These are phyloP conservation scores for Aegilops umbellulata DNA, from an alignment of 176 grass and related monocot genomes.

Conservation along the genomic window DNA sequence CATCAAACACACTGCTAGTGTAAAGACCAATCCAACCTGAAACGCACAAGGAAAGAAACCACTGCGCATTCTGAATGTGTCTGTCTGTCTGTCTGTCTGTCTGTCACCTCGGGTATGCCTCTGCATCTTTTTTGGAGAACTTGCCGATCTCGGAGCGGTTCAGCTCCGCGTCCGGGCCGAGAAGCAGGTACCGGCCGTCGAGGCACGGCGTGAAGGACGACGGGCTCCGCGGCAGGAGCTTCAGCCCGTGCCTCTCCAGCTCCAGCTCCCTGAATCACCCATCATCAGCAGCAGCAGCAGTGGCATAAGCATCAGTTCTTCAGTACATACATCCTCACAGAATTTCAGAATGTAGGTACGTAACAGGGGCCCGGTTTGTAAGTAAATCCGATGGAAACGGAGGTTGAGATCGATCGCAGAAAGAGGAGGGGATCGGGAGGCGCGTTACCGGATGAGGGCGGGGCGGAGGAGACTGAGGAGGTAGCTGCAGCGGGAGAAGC, in stretches of 20 bases:
- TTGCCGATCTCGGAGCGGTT: conserved; percentile 84
- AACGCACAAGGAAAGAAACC: background rate
- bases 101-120: conserved; percentile 65
- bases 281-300: background rate
- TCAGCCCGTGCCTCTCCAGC: conserved; percentile 84
- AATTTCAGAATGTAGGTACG: conserved; percentile 6
- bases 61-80: too few species aligned
- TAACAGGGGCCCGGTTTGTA: background rate
- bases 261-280: conserved; percentile 65
- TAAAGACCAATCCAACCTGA: conserved; percentile 1
- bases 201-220: conserved; percentile 91
- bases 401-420: background rate
- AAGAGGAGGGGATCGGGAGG: background rate
- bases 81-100: too few species aligned
- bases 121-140: conserved; percentile 86
- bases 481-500: conserved; percentile 91
- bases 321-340: background rate
- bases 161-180: conserved; percentile 69
- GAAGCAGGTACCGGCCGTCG: conserved; percentile 72
- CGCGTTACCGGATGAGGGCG: conserved; percentile 47
- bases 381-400: background rate
- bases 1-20: background rate
- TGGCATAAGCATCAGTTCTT: background rate
- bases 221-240: conserved; percentile 71
- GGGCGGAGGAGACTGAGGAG: conserved; percentile 91